phyloP scores from a whole-genome alignment of 2,329 filamentous ascomycete genomes.

The Phyllosticta citriasiana region DNA sequence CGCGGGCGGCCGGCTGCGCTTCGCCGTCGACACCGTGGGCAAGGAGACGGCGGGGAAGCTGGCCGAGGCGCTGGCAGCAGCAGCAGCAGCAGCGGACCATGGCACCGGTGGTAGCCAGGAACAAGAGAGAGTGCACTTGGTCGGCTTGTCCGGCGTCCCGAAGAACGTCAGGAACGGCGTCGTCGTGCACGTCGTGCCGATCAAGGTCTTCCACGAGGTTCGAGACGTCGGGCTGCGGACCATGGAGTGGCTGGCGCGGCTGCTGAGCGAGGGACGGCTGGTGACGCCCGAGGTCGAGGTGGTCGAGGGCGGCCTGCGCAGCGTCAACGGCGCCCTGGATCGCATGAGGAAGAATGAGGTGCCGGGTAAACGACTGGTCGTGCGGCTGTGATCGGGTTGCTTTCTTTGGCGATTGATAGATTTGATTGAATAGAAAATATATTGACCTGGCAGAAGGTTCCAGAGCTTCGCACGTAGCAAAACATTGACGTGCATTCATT shows the following conservation, averaged over 20 bases:
- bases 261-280: conserved; percentile 46
- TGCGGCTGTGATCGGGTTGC: conserved; percentile 29
- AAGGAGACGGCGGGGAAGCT: conserved; percentile 2
- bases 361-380: conserved; percentile 58
- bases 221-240: conserved; percentile 52
- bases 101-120: no score
- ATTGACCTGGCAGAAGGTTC: neutral
- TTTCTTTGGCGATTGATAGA: no score
- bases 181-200: conserved; percentile 56
- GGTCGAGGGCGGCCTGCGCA: conserved; percentile 52
- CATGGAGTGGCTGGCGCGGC: conserved; percentile 55
- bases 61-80: neutral
- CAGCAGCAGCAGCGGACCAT: no score
- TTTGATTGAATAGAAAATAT: neutral
- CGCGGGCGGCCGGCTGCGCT: neutral
- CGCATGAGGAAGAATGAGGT: conserved; percentile 55
- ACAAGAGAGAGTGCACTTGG: conserved; percentile 41
- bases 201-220: conserved; percentile 66
- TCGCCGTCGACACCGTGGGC: neutral
- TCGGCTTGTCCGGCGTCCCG: conserved; percentile 58
- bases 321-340: conserved; percentile 58
- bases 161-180: conserved; percentile 43
- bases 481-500: neutral
- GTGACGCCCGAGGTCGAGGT: conserved; percentile 57
- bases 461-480: neutral